Percentiles rank a stretch among this genome's conserved stretches.
Evolutionary conservation across 2,329 filamentous ascomycete species (phyloP).

Genomic region (Rhynchosporium graminicola): DNA sequence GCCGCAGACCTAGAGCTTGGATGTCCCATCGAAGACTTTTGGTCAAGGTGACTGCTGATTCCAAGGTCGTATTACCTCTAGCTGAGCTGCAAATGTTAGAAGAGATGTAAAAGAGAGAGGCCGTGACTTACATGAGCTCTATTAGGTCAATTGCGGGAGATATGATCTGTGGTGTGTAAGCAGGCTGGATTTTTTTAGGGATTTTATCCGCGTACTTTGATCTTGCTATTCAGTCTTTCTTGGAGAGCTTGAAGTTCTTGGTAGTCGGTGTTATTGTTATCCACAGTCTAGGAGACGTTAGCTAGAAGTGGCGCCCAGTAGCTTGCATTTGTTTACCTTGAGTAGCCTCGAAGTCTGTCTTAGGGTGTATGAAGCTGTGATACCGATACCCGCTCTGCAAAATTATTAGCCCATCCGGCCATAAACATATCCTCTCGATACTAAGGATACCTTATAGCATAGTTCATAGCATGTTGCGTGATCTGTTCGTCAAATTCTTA

Average conservation of each 20-base stretch:
- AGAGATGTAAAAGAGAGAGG: constrained; percentile 40
- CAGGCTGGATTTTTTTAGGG: constrained; percentile 4
- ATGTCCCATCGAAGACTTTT: constrained; percentile 84
- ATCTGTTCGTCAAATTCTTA: constrained; percentile 47
- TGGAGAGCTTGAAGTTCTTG: constrained; percentile 71
- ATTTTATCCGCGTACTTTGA: constrained; percentile 58
- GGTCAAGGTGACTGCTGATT: constrained; percentile 81
- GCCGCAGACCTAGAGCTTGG: constrained; percentile 71
- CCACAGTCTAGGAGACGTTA: constrained; percentile 57
- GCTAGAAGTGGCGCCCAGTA: constrained; percentile 6
- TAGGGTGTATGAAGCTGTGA: constrained; percentile 85
- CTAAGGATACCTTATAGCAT: constrained; percentile 67
- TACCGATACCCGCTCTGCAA: constrained; percentile 70
- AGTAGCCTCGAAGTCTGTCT: constrained; percentile 77
- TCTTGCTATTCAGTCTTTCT: constrained; percentile 77
- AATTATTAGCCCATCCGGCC: constrained; percentile 1
- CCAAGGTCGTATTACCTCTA: constrained; percentile 76
- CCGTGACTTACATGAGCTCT: constrained; percentile 70
- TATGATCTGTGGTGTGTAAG: constrained; percentile 60
- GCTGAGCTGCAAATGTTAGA: constrained; percentile 53
- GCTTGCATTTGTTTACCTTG: constrained; percentile 50
- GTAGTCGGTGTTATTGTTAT: constrained; percentile 66
- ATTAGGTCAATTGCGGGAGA: constrained; percentile 91
- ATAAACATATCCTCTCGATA: neutral
- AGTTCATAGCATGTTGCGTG: constrained; percentile 69